Percentiles rank a stretch among this genome's conserved stretches.
These are phyloP conservation scores for Rhododendron henanense DNA, from an alignment of 148 eudicot species.

Conservation along the genomic window DNA sequence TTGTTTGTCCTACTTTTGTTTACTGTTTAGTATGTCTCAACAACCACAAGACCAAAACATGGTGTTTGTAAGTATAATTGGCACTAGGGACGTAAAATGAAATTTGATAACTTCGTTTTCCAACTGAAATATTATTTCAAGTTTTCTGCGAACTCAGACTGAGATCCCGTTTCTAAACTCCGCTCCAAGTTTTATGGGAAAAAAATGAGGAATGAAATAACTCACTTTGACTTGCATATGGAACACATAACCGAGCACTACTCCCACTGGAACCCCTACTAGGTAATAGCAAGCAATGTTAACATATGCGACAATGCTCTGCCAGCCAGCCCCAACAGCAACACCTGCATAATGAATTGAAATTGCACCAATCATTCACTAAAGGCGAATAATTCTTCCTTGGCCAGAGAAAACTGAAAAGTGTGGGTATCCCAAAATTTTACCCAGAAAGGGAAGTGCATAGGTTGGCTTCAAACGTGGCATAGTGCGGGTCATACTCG, in stretches of 20 bases:
- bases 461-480: background rate
- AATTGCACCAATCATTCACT: background rate
- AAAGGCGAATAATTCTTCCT: background rate
- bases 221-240: constrained; percentile 34
- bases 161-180: background rate
- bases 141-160: background rate
- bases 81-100: too few species aligned
- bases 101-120: background rate
- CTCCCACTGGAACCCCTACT: constrained; percentile 44
- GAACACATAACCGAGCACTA: constrained; percentile 39
- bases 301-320: constrained; percentile 40
- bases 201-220: background rate
- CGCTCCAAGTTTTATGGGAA: background rate
- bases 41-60: background rate
- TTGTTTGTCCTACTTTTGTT: too few species aligned
- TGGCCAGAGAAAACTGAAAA: background rate
- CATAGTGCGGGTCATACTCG: background rate
- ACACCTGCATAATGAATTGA: constrained; percentile 26
- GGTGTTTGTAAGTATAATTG: too few species aligned
- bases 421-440: background rate
- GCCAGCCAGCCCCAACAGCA: constrained; percentile 46
- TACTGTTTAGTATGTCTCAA: too few species aligned
- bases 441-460: background rate
- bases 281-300: constrained; percentile 45
- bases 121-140: background rate